Base-by-base conservation (phyloP, 768 basidiomycete species). In the Trametes meyenii region DNA sequence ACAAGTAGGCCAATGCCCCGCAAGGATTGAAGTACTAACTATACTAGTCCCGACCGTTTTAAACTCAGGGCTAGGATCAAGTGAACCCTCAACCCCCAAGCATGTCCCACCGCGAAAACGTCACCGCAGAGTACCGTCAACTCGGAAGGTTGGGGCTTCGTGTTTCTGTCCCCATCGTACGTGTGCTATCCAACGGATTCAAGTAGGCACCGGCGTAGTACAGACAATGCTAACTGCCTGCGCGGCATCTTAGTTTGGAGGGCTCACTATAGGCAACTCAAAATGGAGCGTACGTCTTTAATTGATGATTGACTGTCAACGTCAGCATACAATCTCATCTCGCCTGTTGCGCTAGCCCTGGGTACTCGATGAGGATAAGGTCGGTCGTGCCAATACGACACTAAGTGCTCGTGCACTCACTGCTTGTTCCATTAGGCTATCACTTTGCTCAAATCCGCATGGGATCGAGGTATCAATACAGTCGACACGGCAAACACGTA, bases 401-500 rank as follows among this genome's bases (percentile, higher is more conserved):
- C 23, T 13, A 2, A 5, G 13, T 7, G 29, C 5, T 11, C n/a
- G 3, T 2, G 33, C 10, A 5, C n/a, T 46, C 5, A 36, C 50
- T 7, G 1, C 14, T 2, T 8, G 13, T 11, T 29, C 11, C n/a
- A 4, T 11, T 1, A 63, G 55, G 64, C 64, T 2, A 45, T 72
- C 10, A 55, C 61, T 3, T 40, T 71, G 46, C 55, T 73, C 24
- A 73, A 73, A 48, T 66, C 67, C 0, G 72, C 72, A 1, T 73
- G 69, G 70, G 73, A 74, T 21, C 45, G 29, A 3, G 71, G 72
- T 13, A 66, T 74, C 39, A 69, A 64, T 14, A 71, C 72, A 1
- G 63, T 71, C 44, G 72, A 72, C 39, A 73, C 72, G 2, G 72
- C 70, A 24, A 71, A 73, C 55, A 53, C 75, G n/a, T 84, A 79